Base-by-base conservation (phyloP, 1,139 yeast species). In the Pichia sp. region DNA sequence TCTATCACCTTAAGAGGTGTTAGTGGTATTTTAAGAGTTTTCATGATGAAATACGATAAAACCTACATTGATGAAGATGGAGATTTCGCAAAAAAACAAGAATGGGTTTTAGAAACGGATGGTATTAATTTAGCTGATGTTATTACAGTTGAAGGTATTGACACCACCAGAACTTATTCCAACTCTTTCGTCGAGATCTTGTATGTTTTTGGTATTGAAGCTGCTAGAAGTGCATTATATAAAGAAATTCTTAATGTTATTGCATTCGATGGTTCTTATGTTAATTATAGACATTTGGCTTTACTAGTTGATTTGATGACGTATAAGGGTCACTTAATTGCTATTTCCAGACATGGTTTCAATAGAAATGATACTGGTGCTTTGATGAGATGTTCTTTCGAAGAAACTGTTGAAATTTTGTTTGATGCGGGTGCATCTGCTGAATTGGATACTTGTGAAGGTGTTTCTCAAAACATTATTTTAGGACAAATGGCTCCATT, bases 201-300 rank as follows among this genome's bases (percentile, higher is more conserved):
- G 68, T 85, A 90, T 49, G 98, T 92, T 18, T 74, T 94, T 61
- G 99, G 99, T 75, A 94, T 94, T 64, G 99, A 94, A 68, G 99
- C 99, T 40, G 95, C 98, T 32, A 82, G 98, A 68, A 79, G 92
- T 49, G 96, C 98, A 1, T 74, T 94, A 61, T 92, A 82, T 72
- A 85, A 83, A 65, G 98, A 94, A 72, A 88, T 94, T 62, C 80
- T 87, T 70, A 92, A 92, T 63, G 98, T 94, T 60, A 88, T 94
- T 77, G 97, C 97, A 4, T 94, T 95, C 62, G 98, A 92, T 77
- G 98, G 98, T 85, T 90, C 98, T 32, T 92, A 92, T 65, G 99
- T 94, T 56, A 94, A 94, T 68, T 94, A 94, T 70, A 85, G 99
- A 71, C 99, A 94, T 64, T 85, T 92, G 92, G 97, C 98, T 2